Percentiles rank a stretch among this genome's conserved stretches.
These are phyloP conservation scores for Penicillium sp. DNA, from an alignment of 2,329 filamentous ascomycete genomes.

Conservation along the genomic window DNA sequence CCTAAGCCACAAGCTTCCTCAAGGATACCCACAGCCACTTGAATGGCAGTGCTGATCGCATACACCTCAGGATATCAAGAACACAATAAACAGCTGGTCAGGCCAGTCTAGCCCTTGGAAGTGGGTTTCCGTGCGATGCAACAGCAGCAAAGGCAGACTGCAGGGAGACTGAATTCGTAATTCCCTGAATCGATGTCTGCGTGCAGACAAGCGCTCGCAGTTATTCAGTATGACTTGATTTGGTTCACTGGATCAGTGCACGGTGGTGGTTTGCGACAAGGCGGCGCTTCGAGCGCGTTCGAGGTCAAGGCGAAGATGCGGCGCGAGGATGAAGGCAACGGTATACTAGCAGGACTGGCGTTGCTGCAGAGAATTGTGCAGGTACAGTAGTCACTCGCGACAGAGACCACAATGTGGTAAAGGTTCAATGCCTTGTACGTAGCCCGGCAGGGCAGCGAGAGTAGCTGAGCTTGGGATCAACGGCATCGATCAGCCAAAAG, in stretches of 20 bases:
- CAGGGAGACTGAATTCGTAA: background rate
- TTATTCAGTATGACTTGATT: background rate
- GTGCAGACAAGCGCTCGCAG: background rate
- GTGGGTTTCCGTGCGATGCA: background rate
- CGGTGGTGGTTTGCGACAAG: slow-evolving; percentile 1
- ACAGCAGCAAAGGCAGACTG: background rate
- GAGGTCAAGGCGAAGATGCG: slow-evolving; percentile 10
- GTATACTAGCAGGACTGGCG: slow-evolving; percentile 1
- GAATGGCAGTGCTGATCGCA: too few species aligned
- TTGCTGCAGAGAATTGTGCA: slow-evolving; percentile 1
- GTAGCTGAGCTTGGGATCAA: slow-evolving; percentile 20
- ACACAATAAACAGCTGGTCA: too few species aligned
- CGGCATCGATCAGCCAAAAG: slow-evolving; percentile 24
- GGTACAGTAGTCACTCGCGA: slow-evolving; percentile 5
- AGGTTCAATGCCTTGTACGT: slow-evolving; percentile 16
- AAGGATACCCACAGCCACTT: too few species aligned
- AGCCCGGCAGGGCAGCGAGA: slow-evolving; percentile 16
- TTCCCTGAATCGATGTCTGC: background rate
- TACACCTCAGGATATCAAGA: too few species aligned
- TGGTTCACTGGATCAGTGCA: background rate
- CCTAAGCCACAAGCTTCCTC: too few species aligned
- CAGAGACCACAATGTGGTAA: slow-evolving; percentile 7
- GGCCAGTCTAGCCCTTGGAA: background rate
- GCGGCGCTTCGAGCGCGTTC: slow-evolving; percentile 14
- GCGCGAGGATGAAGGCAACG: slow-evolving; percentile 11